Evolutionary conservation across 345 rosid species (phyloP).

Genomic region (Melaleuca quinquenervia): DNA sequence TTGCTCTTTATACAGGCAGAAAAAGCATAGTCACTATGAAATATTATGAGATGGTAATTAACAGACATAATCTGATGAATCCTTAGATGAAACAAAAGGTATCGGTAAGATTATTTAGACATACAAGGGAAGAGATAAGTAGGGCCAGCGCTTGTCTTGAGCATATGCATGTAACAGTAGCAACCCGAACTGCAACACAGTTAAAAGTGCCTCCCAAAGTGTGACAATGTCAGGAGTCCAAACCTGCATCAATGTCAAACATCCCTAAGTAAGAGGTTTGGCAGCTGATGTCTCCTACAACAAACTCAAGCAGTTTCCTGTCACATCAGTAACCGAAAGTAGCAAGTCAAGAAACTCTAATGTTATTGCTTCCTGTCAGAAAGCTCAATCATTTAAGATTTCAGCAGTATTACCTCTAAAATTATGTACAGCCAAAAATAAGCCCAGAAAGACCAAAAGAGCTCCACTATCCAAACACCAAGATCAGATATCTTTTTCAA

Average conservation of each 20-base stretch:
- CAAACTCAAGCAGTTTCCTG: neutral
- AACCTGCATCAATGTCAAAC: slow-evolving; percentile 35
- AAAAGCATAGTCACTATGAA: slow-evolving; percentile 1
- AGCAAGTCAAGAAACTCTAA: neutral
- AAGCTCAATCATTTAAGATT: neutral
- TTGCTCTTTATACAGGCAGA: slow-evolving; percentile 26
- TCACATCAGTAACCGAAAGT: neutral
- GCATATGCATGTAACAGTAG: slow-evolving; percentile 76
- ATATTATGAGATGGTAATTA: neutral
- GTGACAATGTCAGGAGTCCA: slow-evolving; percentile 90
- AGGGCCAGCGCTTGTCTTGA: slow-evolving; percentile 96
- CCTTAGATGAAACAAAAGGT: neutral
- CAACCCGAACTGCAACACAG: slow-evolving; percentile 72
- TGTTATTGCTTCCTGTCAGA: neutral
- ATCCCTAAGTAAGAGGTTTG: neutral
- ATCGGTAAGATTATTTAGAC: slow-evolving; percentile 1
- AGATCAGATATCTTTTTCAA: slow-evolving; percentile 88
- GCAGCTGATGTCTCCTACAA: neutral
- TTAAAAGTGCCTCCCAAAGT: slow-evolving; percentile 75
- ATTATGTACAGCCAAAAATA: slow-evolving; percentile 93
- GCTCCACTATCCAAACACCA: slow-evolving; percentile 94
- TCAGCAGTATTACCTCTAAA: slow-evolving; percentile 40
- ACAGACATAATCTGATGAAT: neutral
- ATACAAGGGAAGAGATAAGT: slow-evolving; percentile 75
- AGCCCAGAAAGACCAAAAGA: slow-evolving; percentile 98